Evolutionary conservation across 164 flowering plant species (phyloP).

Genomic region (Euptelea pleiosperma): DNA sequence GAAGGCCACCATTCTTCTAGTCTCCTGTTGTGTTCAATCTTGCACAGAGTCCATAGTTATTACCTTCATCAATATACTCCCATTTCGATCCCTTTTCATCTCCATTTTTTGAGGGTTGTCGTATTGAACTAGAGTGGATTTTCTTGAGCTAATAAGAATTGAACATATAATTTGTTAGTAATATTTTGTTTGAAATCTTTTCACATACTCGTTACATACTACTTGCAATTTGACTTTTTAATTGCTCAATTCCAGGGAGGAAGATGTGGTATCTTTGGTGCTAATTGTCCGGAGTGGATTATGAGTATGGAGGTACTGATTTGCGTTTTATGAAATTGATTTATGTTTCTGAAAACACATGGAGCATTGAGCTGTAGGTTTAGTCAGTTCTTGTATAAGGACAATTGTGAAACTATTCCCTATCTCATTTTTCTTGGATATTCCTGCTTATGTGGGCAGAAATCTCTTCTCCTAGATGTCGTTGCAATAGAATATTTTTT

Average conservation of each 20-base stretch:
- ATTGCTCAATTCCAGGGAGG: constrained; percentile 54
- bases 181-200: not conserved
- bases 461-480: not conserved
- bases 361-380: not conserved
- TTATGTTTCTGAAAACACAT: too few relatives aligned
- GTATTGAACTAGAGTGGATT: too few relatives aligned
- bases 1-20: too few relatives aligned
- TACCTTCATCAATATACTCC: too few relatives aligned
- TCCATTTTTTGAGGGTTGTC: too few relatives aligned
- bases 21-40: too few relatives aligned
- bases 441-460: not conserved
- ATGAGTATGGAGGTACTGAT: constrained; percentile 86
- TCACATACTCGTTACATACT: too few relatives aligned
- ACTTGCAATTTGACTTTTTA: constrained; percentile 3
- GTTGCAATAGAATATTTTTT: not conserved
- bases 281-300: constrained; percentile 84
- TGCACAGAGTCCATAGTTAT: too few relatives aligned
- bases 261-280: constrained; percentile 90
- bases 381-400: not conserved
- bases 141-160: not conserved
- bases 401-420: not conserved
- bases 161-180: not conserved
- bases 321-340: not conserved
- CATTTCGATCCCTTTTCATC: too few relatives aligned
- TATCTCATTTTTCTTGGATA: not conserved